These are phyloP conservation scores for Boletus smithii DNA, from an alignment of 1,284 basidiomycete species.

Conservation along the genomic window DNA sequence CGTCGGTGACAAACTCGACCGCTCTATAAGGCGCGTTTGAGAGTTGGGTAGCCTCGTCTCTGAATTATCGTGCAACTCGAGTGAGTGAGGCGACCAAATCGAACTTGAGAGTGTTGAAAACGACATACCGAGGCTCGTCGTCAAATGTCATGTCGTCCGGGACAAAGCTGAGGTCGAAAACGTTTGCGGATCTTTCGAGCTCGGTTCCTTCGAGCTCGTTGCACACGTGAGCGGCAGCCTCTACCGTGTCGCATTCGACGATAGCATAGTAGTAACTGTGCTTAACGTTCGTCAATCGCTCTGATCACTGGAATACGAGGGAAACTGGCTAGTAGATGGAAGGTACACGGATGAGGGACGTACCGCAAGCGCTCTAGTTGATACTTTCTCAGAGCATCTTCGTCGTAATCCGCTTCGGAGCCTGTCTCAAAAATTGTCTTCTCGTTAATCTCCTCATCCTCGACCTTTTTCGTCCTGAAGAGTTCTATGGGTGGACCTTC, in stretches of 20 bases:
- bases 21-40: conserved; percentile 69
- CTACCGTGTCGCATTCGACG: conserved; percentile 81
- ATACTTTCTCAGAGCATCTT: conserved; percentile 87
- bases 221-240: conserved; percentile 81
- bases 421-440: conserved; percentile 66
- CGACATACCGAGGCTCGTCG: conserved; percentile 64
- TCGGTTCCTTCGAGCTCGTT: conserved; percentile 92
- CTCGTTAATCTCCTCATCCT: conserved; percentile 58
- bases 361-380: conserved; percentile 91
- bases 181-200: conserved; percentile 94
- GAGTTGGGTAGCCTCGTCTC: conserved; percentile 80
- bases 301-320: neutral
- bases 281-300: conserved; percentile 7
- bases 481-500: conserved; percentile 90
- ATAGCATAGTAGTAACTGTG: conserved; percentile 95
- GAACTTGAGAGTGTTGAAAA: neutral
- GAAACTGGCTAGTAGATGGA: neutral
- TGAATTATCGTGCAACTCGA: conserved; percentile 34
- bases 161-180: conserved; percentile 93
- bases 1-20: conserved; percentile 93
- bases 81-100: too few species aligned
- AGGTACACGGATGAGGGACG: conserved; percentile 23
- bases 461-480: conserved; percentile 54
- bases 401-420: conserved; percentile 75
- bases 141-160: conserved; percentile 92